Evolutionary conservation across 1,284 basidiomycete genomes (phyloP).

Genomic region (Fomitopsis betulina): DNA sequence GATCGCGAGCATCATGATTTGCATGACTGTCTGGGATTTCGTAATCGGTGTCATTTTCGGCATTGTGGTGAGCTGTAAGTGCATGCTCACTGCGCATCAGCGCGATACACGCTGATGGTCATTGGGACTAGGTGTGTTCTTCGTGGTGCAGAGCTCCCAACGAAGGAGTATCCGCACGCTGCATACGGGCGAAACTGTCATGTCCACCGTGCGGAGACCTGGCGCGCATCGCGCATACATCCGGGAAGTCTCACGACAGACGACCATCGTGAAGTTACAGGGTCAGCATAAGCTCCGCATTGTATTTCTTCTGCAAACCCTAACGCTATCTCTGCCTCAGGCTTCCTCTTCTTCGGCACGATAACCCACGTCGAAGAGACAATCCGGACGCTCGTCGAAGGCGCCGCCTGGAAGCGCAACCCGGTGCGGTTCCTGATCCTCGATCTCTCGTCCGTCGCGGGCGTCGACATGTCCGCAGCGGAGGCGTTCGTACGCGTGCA

Average conservation of each 20-base stretch:
- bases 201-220: constrained; percentile 91
- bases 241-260: constrained; percentile 88
- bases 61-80: constrained; percentile 83
- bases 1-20: constrained; percentile 78
- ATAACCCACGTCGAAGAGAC: constrained; percentile 85
- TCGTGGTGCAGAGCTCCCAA: constrained; percentile 91
- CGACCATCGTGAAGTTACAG: constrained; percentile 86
- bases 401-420: constrained; percentile 69
- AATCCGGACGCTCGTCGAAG: constrained; percentile 71
- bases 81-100: no score
- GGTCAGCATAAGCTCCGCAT: constrained; percentile 36
- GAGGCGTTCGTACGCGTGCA: constrained; percentile 95
- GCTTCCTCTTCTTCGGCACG: constrained; percentile 96
- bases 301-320: not conserved
- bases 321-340: constrained; percentile 25
- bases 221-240: constrained; percentile 87
- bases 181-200: constrained; percentile 75
- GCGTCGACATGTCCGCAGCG: constrained; percentile 92
- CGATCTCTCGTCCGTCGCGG: constrained; percentile 82
- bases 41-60: constrained; percentile 93
- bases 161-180: constrained; percentile 78
- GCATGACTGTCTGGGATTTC: constrained; percentile 94
- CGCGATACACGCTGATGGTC: not conserved
- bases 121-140: constrained; percentile 72
- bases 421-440: constrained; percentile 90